Evolutionary conservation across 306 rosid genomes (phyloP), one percentile per base, ranked within the genome.

Genomic region (Vigna angularis): DNA sequence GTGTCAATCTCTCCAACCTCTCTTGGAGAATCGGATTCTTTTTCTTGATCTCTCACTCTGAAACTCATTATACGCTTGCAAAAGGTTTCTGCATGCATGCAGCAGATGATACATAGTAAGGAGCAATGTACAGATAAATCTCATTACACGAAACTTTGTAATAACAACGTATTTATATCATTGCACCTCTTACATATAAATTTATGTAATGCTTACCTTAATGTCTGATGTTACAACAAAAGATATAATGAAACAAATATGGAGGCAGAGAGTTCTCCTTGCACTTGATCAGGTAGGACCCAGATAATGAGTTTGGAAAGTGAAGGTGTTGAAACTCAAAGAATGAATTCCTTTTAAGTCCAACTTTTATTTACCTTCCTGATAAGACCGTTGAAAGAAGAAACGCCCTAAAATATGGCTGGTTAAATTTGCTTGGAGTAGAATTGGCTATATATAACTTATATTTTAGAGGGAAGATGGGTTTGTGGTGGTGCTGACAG

Each of bases 1-100:
- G 98, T 95, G 87, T 95, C 99, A 13, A 95, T 91, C 87, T 88
- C 98, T 74, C 97, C 98, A 75, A 85, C 82, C 77, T 89, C 94
- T 30, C 71, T 85, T 20, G 96, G 91, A 75, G 97, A 91, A 64
- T 56, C 79, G 3, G 16, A 0, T 1, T 76, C 79, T 76, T 84
- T 89, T 13, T 42, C 83, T 10, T 45, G 75, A 3, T 84, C 90
- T 75, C 72, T 84, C 20, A 16, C 6, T 24, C 87, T 80, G 76
- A 82, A 62, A 42, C 88, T 91, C 26, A 78, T 77, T 90, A 85
- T 92, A 75, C 82, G 22, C 51, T 42, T 13, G 30, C 57, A 61
- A 55, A 82, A 10, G 0, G 13, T 55, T 36, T 48, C 86, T 85
- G 74, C 70, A 81, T 61, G 67, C 65, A 9, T 42, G 47, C 47